Percentiles rank a stretch among this genome's conserved stretches.
phyloP scores from a whole-genome alignment of 1,139 yeast genomes.

The Hyphopichia fennica region DNA sequence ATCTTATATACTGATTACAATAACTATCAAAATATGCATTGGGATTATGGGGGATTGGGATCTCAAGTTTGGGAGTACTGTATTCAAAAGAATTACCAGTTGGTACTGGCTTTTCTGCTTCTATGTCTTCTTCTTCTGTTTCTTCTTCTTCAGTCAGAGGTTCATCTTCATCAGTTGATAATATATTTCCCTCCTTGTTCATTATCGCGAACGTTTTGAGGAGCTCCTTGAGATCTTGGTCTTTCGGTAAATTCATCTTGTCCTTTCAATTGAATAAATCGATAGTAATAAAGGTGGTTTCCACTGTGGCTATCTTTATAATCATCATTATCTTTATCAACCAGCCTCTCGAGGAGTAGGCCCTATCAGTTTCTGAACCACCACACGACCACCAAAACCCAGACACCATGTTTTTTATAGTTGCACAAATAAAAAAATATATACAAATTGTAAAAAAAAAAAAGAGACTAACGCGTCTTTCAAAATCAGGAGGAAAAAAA shows the following conservation, averaged over 20 bases:
- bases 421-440: no score
- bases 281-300: no score
- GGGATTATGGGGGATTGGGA: conserved; percentile 6
- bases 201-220: conserved; percentile 1
- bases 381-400: neutral
- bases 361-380: neutral
- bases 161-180: conserved; percentile 2
- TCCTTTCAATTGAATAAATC: neutral
- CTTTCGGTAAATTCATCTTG: neutral
- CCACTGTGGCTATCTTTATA: no score
- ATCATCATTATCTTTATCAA: neutral
- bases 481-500: neutral
- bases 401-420: neutral
- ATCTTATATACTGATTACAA: conserved; percentile 54
- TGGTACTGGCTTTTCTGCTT: no score
- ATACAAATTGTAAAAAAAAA: no score
- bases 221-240: conserved; percentile 1
- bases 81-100: neutral
- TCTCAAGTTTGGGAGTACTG: neutral
- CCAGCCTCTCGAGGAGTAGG: neutral
- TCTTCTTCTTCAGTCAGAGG: conserved; percentile 1
- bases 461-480: neutral
- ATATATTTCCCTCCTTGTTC: conserved; percentile 3
- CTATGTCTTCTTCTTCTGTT: neutral
- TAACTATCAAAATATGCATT: conserved; percentile 32